Base-by-base conservation (phyloP, 2,329 filamentous ascomycete genomes). In the Elsinoe ampelina region DNA sequence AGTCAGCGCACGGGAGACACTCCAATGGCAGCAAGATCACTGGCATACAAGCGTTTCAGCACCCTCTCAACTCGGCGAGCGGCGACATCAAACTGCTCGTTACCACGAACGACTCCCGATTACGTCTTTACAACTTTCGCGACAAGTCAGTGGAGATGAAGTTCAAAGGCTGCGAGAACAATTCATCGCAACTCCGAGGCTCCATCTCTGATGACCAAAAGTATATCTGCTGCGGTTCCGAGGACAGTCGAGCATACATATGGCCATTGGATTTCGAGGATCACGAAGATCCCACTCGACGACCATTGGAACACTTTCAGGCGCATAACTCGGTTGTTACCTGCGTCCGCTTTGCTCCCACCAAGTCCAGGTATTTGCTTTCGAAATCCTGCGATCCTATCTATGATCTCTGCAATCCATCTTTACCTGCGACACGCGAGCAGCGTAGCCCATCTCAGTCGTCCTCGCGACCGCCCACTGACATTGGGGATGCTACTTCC, bases 21-120 rank as follows among this genome's bases (percentile, higher is more conserved):
- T 87, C 91, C 3, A 96, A 95, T 69, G 92, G 92, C 5, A 95
- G 90, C 74, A 98, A 98, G 69, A 95, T 98, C 63, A 97, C 93
- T 0, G 91, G 90, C 5, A 95, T 98, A 55, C 84, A 92, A 65
- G 86, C 89, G 0, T 83, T 85, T 61, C 71, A 74, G 13, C 75
- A 82, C 50, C 82, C 83, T 3, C 75, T 77, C 2, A 73, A 77
- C 19, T 74, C 80, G 52, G 73, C 75, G 1, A 80, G 80, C 35
- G 82, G 82, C 1, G 86, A 91, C 55, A 79, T 89, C 52, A 95
- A 95, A 65, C 75, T 98, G 2, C 75, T 98, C 5, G 84, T 98
- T 58, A 95, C 89, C 1, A 96, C 91, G 63, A 98, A 97, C 64
- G 93, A 98, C 68, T 96, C 92, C 0, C 83, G 93, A 19, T 81